These are phyloP conservation scores for Casuarina equisetifolia DNA, from an alignment of 306 rosid species.

Conservation along the genomic window DNA sequence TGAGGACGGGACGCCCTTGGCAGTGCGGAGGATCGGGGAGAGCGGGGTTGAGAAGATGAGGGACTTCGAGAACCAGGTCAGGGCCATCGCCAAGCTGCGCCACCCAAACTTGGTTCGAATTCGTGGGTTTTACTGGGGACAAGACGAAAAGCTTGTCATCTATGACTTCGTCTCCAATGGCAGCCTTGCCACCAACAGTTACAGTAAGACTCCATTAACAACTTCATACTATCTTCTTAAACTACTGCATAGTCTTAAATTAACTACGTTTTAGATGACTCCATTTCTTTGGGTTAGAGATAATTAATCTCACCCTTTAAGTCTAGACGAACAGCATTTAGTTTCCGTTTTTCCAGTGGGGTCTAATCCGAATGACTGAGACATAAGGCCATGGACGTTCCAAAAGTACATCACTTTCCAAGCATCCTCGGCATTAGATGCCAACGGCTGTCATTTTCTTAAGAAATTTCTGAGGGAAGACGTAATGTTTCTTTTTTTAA, in stretches of 20 bases:
- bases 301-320: background rate
- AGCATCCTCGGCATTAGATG: background rate
- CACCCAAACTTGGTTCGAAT: slow-evolving; percentile 73
- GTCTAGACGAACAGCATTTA: too few relatives aligned
- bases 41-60: slow-evolving; percentile 55
- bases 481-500: background rate
- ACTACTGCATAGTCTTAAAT: too few relatives aligned
- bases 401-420: background rate
- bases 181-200: slow-evolving; percentile 48
- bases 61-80: slow-evolving; percentile 74
- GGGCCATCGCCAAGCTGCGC: slow-evolving; percentile 60
- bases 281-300: background rate
- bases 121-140: slow-evolving; percentile 80
- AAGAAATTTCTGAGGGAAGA: background rate
- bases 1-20: slow-evolving; percentile 71
- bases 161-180: slow-evolving; percentile 74
- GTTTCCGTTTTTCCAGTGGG: background rate
- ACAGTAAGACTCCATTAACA: slow-evolving; percentile 48
- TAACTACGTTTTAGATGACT: too few relatives aligned
- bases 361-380: background rate
- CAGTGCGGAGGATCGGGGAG: slow-evolving; percentile 81
- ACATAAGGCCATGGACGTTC: background rate
- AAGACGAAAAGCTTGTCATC: slow-evolving; percentile 80
- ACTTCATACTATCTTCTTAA: too few relatives aligned
- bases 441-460: background rate